Conservation (phyloP, 2,329 filamentous ascomycete species). For the Aureobasidium pullulans region DNA sequence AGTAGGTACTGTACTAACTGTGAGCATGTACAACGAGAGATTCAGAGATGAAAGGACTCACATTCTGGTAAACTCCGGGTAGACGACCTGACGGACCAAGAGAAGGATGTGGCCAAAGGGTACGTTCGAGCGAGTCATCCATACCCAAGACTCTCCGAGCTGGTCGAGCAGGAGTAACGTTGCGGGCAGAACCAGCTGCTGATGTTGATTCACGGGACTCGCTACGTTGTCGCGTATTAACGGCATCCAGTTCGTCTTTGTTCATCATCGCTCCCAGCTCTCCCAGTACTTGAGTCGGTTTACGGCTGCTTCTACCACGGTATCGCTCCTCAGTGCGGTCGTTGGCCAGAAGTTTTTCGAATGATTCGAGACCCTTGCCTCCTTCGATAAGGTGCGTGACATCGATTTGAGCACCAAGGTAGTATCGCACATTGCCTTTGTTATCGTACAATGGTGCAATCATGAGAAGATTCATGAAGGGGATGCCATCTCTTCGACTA, state of each 20-base stretch:
- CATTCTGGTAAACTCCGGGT: slow-evolving; percentile 32
- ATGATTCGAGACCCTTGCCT: slow-evolving; percentile 30
- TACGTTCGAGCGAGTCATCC: slow-evolving; percentile 23
- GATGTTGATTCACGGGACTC: slow-evolving; percentile 15
- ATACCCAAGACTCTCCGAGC: slow-evolving; percentile 24
- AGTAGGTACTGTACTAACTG: slow-evolving; percentile 47
- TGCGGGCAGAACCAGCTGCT: slow-evolving; percentile 12
- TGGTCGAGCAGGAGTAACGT: not conserved
- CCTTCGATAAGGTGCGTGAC: slow-evolving; percentile 30
- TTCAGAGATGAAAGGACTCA: slow-evolving; percentile 13
- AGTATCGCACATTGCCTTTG: slow-evolving; percentile 33
- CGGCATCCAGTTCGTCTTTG: slow-evolving; percentile 26
- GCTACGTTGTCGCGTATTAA: slow-evolving; percentile 21
- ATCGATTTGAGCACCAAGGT: slow-evolving; percentile 34
- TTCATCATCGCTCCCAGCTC: slow-evolving; percentile 26
- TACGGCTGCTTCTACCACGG: slow-evolving; percentile 17
- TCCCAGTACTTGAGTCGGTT: slow-evolving; percentile 22
- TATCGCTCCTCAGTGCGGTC: slow-evolving; percentile 24
- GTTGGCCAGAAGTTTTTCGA: slow-evolving; percentile 27
- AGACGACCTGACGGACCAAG: slow-evolving; percentile 28
- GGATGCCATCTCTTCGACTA: slow-evolving; percentile 30
- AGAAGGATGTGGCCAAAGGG: slow-evolving; percentile 25
- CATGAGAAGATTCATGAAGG: slow-evolving; percentile 36
- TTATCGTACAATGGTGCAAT: slow-evolving; percentile 36
- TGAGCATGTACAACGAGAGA: not conserved